Evolutionary conservation across 192 early-diverging fungal genomes (phyloP), one percentile per base, ranked within the genome.

Genomic region (Haplosporangium gracile): DNA sequence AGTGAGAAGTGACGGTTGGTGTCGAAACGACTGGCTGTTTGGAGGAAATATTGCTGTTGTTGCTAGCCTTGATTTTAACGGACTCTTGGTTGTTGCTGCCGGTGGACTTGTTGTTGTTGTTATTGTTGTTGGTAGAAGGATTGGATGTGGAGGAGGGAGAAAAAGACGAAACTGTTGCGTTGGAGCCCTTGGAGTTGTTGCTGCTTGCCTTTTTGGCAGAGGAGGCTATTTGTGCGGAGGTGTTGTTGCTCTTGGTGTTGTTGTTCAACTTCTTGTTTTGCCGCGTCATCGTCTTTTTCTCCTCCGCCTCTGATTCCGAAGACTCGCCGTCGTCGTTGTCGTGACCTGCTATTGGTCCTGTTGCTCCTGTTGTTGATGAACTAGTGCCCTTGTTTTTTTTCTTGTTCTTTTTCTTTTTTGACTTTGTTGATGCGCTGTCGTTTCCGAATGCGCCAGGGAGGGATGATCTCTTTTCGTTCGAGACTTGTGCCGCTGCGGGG

Each of bases 401-500:
- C 76, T 86, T 86, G 42, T 57, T 39, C 72, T 86, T 86, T 49
- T 86, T 86, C 74, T 86, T 86, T 76, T 86, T 86, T 60, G 79
- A 77, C 45, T 86, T 86, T 36, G 79, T 74, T 16, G 84, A 24
- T 11, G 8, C 42, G 18, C 34, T 47, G 63, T 69, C 70, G 60
- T 65, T 65, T 24, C 42, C 72, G 34, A 86, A 86, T 51, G 84
- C 63, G 16, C 84, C 84, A 39, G 84, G 84, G 9, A 81, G 60
- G 5, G 78, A 78, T 22, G 70, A 38, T 47, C 73, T 81, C n/a
- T 80, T 79, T n/a, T 65, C 24, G 47, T 42, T 34, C 13, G 47
- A 5, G 63, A 22, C 71, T 49, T 20, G 22, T 0, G 55, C n/a
- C 2, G 55, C 49, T 51, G 51, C 42, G 24, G 26, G 79, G 18